phyloP scores from a whole-genome alignment of 1,284 basidiomycete genomes.

The Retiboletus flavoniger region DNA sequence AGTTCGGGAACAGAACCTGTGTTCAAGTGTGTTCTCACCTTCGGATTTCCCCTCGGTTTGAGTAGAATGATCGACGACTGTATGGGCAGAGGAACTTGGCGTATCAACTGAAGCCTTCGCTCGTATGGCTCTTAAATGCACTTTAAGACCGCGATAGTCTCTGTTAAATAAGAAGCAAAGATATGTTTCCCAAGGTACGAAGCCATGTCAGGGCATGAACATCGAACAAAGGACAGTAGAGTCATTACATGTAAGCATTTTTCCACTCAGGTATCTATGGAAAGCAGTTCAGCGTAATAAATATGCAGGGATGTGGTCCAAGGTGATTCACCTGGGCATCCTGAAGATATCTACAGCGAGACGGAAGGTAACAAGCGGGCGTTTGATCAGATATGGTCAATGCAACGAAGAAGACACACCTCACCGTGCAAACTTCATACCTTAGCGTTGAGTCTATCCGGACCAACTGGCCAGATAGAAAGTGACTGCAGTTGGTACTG shows the following conservation, averaged over 20 bases:
- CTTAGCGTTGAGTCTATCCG: background rate
- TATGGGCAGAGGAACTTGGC: slow-evolving; percentile 14
- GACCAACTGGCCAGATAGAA: background rate
- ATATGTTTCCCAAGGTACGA: background rate
- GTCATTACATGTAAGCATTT: slow-evolving; percentile 71
- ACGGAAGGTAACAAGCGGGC: background rate
- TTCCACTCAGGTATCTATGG: slow-evolving; percentile 77
- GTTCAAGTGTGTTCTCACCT: slow-evolving; percentile 7
- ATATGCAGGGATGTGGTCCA: background rate
- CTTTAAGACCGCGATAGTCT: slow-evolving; percentile 73
- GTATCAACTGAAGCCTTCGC: slow-evolving; percentile 25
- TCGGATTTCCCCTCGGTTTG: slow-evolving; percentile 1
- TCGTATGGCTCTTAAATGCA: slow-evolving; percentile 59
- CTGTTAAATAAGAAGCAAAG: slow-evolving; percentile 36
- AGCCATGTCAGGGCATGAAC: slow-evolving; percentile 1
- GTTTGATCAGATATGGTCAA: slow-evolving; percentile 8
- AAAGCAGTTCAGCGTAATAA: slow-evolving; percentile 1
- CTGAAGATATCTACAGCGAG: slow-evolving; percentile 53
- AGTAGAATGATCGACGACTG: background rate
- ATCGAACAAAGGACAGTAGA: background rate
- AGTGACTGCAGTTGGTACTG: background rate
- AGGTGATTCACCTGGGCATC: slow-evolving; percentile 58
- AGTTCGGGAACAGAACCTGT: background rate
- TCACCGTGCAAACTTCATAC: slow-evolving; percentile 60
- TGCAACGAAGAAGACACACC: slow-evolving; percentile 12